Evolutionary conservation across 352 stramenopile genomes (phyloP), one percentile per base, ranked within the genome.

Genomic region (Phytopythium aichiense): DNA sequence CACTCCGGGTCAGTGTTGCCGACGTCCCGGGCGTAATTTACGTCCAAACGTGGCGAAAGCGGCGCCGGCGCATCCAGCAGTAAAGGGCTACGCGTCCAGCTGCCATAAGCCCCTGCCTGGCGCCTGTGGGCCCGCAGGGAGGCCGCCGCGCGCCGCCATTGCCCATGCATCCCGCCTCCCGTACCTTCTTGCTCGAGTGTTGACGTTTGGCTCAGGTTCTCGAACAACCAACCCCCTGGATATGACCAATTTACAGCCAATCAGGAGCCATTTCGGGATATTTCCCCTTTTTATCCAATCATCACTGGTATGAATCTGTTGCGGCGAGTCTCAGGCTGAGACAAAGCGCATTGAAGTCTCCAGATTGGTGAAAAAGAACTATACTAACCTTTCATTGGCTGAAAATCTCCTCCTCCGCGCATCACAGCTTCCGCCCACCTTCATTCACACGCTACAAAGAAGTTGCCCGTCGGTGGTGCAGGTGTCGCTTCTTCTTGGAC

Each of bases 121-220:
- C 18, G 31, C 31, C 51, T 57, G 15, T 4, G 23, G n/a, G 11
- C 35, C 11, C 1, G 31, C n/a, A 58, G 35, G 12, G 48, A 54
- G 53, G 13, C 9, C 33, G 31, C 28, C 4, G 28, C 28, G 28
- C 3, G 28, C 28, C 28, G 25, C 28, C 30, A 30, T 6, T 13
- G 22, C 23, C 5, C 22, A 40, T 40, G 35, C 35, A 40, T 25
- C 22, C 9, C 22, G 13, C 13, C 6, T 28, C n/a, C 16, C 28
- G 52, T 58, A 58, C 53, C 53, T 58, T 58, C 53, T 58, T 43
- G 52, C 53, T 13, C 0, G 33, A 37, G 48, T 12, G 46, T 53
- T 53, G 4, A 11, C n/a, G 8, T 58, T 58, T 58, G 53, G 53
- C 53, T 58, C 35, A 7, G 20, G 38, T 43, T 58, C 33, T 46